Evolutionary conservation across 805 yeast genomes (phyloP).

Genomic region (Spathaspora arborariae): DNA sequence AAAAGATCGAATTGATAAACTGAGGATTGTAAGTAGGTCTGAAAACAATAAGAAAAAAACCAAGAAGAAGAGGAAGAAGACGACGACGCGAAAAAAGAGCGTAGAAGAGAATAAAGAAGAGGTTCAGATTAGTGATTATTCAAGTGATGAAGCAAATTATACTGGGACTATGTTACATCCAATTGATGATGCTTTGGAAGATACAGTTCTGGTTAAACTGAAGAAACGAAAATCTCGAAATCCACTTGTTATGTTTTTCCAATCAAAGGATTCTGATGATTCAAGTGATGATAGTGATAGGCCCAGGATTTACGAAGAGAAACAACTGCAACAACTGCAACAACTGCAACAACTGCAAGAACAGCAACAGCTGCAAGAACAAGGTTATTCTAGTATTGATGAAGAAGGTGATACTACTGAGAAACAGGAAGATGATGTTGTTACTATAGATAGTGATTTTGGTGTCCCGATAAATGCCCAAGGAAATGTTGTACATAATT

Average conservation of each 20-base stretch:
- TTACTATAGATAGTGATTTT: conserved; percentile 28
- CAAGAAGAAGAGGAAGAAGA: background rate
- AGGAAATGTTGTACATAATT: conserved; percentile 17
- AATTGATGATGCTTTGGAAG: background rate
- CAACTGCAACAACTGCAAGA: too few species aligned
- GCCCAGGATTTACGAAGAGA: background rate
- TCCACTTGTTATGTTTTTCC: conserved; percentile 12
- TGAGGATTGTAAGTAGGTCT: background rate
- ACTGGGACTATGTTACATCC: background rate
- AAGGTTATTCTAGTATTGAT: background rate
- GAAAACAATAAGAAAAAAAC: background rate
- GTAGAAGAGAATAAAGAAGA: background rate
- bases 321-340: background rate
- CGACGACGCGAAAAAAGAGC: background rate
- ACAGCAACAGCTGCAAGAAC: background rate
- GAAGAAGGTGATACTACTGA: background rate
- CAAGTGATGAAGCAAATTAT: background rate
- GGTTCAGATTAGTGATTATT: background rate
- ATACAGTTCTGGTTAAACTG: background rate
- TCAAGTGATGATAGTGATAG: conserved; percentile 6
- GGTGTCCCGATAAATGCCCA: conserved; percentile 23
- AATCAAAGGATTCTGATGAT: conserved; percentile 7
- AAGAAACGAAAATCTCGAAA: conserved; percentile 7
- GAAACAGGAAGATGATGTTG: conserved; percentile 14
- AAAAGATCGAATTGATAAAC: conserved; percentile 12